phyloP scores from a whole-genome alignment of 2,329 filamentous ascomycete species.

The Ophiostoma angusticollis region DNA sequence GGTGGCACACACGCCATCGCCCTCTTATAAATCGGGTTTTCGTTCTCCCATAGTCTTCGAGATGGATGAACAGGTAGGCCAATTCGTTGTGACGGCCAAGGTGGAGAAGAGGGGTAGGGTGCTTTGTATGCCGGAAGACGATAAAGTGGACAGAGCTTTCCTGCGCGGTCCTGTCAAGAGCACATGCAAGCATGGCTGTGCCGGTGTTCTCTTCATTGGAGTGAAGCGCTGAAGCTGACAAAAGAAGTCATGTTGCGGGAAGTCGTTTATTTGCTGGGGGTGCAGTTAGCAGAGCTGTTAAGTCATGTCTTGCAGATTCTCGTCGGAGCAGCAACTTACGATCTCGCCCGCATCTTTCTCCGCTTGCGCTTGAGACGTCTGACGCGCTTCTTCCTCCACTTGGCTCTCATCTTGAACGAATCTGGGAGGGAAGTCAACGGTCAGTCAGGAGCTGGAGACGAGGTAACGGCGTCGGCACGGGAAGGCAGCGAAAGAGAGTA shows the following conservation, averaged over 20 bases:
- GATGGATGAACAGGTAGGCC: too few relatives aligned
- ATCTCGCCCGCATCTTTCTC: conserved; percentile 98
- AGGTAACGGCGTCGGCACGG: background rate
- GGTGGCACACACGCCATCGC: too few relatives aligned
- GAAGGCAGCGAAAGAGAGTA: background rate
- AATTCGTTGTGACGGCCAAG: too few relatives aligned
- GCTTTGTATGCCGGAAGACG: conserved; percentile 2
- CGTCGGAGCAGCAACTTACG: conserved; percentile 46
- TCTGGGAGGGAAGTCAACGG: conserved; percentile 17
- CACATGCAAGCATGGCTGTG: background rate
- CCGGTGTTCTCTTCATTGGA: conserved; percentile 1
- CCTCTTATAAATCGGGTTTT: too few relatives aligned
- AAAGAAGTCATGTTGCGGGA: conserved; percentile 9
- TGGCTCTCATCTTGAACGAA: conserved; percentile 68
- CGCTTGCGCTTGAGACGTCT: conserved; percentile 99
- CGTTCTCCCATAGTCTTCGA: too few relatives aligned
- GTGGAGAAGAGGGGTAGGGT: background rate
- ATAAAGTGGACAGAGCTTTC: background rate
- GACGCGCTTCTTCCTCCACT: conserved; percentile 99
- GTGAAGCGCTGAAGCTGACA: conserved; percentile 8
- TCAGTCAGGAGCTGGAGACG: background rate
- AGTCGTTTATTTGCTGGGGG: conserved; percentile 11
- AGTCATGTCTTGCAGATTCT: too few relatives aligned
- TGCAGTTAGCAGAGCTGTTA: conserved; percentile 2
- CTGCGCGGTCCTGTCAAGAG: background rate